A percentile compares a stretch with the other conserved stretches of the same genome.
Conservation (phyloP, 2,329 filamentous ascomycete species). For the Sclerotinia glacialis region DNA sequence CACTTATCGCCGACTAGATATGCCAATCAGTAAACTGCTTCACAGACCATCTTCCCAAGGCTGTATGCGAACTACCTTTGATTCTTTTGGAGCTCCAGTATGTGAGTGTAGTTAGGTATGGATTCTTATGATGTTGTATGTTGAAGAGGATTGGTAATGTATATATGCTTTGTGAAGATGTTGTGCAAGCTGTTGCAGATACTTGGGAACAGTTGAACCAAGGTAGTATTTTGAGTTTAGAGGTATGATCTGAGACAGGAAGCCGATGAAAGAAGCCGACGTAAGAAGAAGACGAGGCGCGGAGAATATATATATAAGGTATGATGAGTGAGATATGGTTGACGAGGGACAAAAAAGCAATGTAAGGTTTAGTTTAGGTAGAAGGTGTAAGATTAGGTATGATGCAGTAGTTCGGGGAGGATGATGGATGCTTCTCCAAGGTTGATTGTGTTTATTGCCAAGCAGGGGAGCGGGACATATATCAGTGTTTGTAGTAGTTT, state of each 20-base stretch:
- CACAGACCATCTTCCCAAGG: neutral
- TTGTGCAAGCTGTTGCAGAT: constrained; percentile 11
- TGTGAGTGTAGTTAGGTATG: constrained; percentile 16
- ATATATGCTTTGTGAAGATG: constrained; percentile 2
- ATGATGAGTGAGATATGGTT: constrained; percentile 16
- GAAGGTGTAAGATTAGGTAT: constrained; percentile 34
- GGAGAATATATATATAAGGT: constrained; percentile 32
- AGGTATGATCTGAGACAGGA: constrained; percentile 34
- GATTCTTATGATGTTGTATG: constrained; percentile 9
- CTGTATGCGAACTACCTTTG: constrained; percentile 27
- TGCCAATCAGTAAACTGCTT: constrained; percentile 25
- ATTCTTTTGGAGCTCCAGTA: constrained; percentile 24
- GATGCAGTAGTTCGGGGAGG: constrained; percentile 33
- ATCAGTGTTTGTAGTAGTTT: constrained; percentile 7
- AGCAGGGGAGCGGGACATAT: constrained; percentile 18
- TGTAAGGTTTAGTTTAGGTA: constrained; percentile 16
- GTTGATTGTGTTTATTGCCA: constrained; percentile 22
- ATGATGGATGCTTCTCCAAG: constrained; percentile 27
- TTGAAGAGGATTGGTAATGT: neutral
- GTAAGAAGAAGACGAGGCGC: constrained; percentile 25
- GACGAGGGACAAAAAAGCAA: constrained; percentile 23
- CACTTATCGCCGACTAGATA: constrained; percentile 30
- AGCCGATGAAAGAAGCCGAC: constrained; percentile 25
- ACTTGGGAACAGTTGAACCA: constrained; percentile 15
- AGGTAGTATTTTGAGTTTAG: constrained; percentile 23